Percentiles rank a stretch among this genome's conserved stretches.
phyloP scores from a whole-genome alignment of 768 basidiomycete genomes.

The Cystobasidium ongulense region DNA sequence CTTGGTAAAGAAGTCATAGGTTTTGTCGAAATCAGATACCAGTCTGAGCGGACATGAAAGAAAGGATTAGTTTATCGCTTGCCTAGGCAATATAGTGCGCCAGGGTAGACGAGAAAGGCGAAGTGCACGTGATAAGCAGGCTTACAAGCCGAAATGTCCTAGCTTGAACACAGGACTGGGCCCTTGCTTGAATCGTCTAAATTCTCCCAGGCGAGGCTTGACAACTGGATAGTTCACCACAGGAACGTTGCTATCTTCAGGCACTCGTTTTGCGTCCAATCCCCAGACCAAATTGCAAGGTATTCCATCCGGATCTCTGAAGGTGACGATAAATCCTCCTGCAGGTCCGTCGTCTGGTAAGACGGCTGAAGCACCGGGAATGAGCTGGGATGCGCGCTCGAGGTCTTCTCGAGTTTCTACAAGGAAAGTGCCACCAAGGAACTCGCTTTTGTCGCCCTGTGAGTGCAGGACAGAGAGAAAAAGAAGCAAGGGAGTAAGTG shows the following conservation, averaged over 20 bases:
- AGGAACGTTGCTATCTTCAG: not conserved
- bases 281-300: slow-evolving; percentile 28
- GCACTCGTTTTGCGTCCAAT: not conserved
- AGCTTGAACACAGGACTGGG: slow-evolving; percentile 22
- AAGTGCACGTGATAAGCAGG: not conserved
- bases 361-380: slow-evolving; percentile 12
- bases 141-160: slow-evolving; percentile 21
- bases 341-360: slow-evolving; percentile 4
- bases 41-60: not conserved
- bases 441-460: slow-evolving; percentile 24
- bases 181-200: slow-evolving; percentile 11
- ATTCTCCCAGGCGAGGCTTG: slow-evolving; percentile 24
- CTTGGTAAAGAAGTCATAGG: slow-evolving; percentile 21
- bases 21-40: slow-evolving; percentile 12
- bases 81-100: too few relatives aligned
- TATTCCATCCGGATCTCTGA: slow-evolving; percentile 25
- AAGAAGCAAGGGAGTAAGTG: not conserved
- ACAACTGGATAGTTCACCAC: slow-evolving; percentile 20
- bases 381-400: slow-evolving; percentile 14
- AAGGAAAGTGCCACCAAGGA: slow-evolving; percentile 20
- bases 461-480: not conserved
- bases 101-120: too few relatives aligned
- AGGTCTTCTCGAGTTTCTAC: slow-evolving; percentile 17
- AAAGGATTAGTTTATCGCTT: too few relatives aligned
- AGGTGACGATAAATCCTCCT: slow-evolving; percentile 24